phyloP scores from a whole-genome alignment of 352 stramenopile genomes.

The Pythium utonaiense region DNA sequence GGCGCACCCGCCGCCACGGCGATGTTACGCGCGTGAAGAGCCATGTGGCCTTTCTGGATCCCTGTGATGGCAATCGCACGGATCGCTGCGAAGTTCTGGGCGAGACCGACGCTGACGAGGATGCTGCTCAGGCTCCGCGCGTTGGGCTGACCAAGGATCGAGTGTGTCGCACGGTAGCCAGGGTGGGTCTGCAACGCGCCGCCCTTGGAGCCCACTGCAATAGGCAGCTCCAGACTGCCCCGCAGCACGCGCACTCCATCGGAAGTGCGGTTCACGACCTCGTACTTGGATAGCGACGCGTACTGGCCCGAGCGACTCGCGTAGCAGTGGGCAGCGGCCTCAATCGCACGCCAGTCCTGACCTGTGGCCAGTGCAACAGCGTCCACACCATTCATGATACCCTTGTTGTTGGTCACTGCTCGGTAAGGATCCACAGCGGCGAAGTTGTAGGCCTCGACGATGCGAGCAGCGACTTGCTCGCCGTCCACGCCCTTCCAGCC shows the following conservation, averaged over 20 bases:
- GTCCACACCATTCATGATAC: constrained; percentile 88
- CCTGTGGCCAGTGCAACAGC: constrained; percentile 76
- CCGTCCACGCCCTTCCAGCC: constrained; percentile 80
- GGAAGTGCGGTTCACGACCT: constrained; percentile 28
- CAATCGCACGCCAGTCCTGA: constrained; percentile 85
- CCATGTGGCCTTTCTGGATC: constrained; percentile 88
- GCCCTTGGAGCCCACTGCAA: constrained; percentile 80
- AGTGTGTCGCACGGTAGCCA: constrained; percentile 69
- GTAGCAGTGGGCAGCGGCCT: constrained; percentile 80
- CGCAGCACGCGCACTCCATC: constrained; percentile 52
- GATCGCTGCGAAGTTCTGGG: constrained; percentile 86
- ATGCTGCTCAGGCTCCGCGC: constrained; percentile 62
- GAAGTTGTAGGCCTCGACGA: constrained; percentile 86
- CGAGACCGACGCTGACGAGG: constrained; percentile 75
- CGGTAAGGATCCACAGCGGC: constrained; percentile 77
- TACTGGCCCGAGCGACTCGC: constrained; percentile 77
- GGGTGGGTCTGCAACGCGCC: constrained; percentile 80
- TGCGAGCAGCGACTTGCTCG: constrained; percentile 63
- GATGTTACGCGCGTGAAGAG: constrained; percentile 83
- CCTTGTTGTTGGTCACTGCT: constrained; percentile 88
- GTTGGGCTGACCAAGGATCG: constrained; percentile 70
- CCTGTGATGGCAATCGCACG: constrained; percentile 82
- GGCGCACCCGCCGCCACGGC: constrained; percentile 74
- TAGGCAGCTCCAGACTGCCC: constrained; percentile 72
- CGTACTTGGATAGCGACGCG: constrained; percentile 75